Evolutionary conservation across 1,284 basidiomycete species (phyloP), one percentile per base, ranked within the genome.

Genomic region (Boletus albobrunnescens): DNA sequence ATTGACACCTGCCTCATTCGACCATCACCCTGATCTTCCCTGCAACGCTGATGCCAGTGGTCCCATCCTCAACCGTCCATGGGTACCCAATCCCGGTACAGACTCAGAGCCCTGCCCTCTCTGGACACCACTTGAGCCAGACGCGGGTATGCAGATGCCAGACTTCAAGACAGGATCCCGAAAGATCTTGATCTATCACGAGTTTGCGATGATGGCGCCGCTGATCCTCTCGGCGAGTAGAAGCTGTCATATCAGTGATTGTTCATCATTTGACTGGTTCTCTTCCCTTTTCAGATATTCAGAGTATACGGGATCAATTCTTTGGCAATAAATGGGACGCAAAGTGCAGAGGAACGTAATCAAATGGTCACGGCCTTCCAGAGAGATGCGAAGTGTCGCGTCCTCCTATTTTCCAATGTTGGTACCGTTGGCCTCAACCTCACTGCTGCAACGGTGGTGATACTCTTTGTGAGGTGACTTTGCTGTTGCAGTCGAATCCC

Each of bases 201-300:
- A 51, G 14, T 51, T 51, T 22, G 32, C 48, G 6, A 51, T 51
- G 47, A 51, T 51, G 48, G 41, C 50, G 1, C 48, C 38, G 1
- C 7, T 51, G 20, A 51, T 51, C 2, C 48, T 50, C 38, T 51
- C 42, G 7, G 50, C 11, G 20, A 49, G 41, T 41, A 17, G n/a
- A 27, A 30, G 4, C 11, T 4, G 11, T 27, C 11, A 11, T n/a
- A 27, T 24, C 3, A 12, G 6, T 22, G 6, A n/a, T n/a, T n/a
- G n/a, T n/a, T n/a, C n/a, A n/a, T 27, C 27, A 9, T 30, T 40
- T 20, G 3, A 17, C 20, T 28, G 28, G 6, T 24, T 26, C 30
- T 24, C 24, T n/a, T n/a, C n/a, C n/a, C n/a, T n/a, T n/a, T 7
- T 7, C 10, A 50, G 49, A 45, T 51, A 30, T 9, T 51, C 0